Base-by-base conservation (phyloP, 441 rosid species). In the Dalechampia spathulata region DNA sequence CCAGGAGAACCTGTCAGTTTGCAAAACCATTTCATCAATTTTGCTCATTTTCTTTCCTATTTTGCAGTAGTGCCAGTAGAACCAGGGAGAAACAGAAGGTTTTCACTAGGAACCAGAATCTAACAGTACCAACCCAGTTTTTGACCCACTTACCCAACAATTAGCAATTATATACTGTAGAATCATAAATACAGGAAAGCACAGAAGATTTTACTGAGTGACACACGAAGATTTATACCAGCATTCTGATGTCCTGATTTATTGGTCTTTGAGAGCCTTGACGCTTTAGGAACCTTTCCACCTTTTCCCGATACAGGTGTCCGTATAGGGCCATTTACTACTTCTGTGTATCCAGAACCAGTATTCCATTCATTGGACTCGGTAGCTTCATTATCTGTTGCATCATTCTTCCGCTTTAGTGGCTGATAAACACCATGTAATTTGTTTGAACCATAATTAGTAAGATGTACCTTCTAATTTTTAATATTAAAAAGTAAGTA, bases 1-100 rank as follows among this genome's bases (percentile, higher is more conserved):
- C 82, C 82, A 37, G 95, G 93, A 63, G 99, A 90, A 75, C 97
- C 99, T 90, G 90, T 73, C 70, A 81, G 75, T 57, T 61, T 13
- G 61, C 52, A 77, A 40, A 63, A 63, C 52, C 26, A 39, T 63
- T 41, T 52, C 50, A 69, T 51, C 57, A 58, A 19, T 55, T 38
- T 19, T 65, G 54, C 62, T 26, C 20, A 49, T 16, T 45, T 47
- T 41, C 21, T 56, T 41, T 51, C 58, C 44, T 53, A 49, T 53
- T 53, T 37, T n/a, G 20, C 52, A 44, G 23, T 12, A 8, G 21
- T 43, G 38, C 49, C 45, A 48, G 39, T 43, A 2, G 6, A 28
- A 26, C 27, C 6, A 60, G 7, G 55, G 28, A 10, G 25, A 37
- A 14, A 56, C 22, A 27, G 30, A 47, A n/a, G 30, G 25, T 13